Base-by-base conservation (phyloP, 345 rosid genomes). In the Laguncularia racemosa region DNA sequence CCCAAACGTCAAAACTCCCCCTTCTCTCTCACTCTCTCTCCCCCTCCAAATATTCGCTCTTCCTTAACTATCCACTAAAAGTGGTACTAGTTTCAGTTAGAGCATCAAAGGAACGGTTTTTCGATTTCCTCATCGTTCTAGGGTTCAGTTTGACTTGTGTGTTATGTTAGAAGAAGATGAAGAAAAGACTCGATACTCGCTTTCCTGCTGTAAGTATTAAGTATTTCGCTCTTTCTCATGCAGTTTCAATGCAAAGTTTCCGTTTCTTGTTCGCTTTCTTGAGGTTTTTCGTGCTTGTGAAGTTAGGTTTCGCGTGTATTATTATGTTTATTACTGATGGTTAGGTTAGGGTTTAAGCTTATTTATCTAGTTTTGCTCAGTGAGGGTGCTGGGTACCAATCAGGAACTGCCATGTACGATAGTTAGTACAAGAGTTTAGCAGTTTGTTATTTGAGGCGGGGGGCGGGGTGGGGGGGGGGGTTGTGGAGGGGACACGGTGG, bases 101-200 rank as follows among this genome's bases (percentile, higher is more conserved):
- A 8, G 40, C 40, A 33, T 8, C 7, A 33, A 33, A 33, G 40
- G 40, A 33, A 33, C 40, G 40, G 6, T 33, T 33, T 33, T 33
- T 33, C 40, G 40, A 8, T 20, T 44, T 17, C 64, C 10, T 26
- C 2, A 2, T 14, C 47, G 12, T 18, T 44, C 50, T 23, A 44
- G 53, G 70, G 54, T 62, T 53, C 48, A 17, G 21, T 19, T 20
- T 47, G 20, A 21, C 20, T 13, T 18, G 44, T 13, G 2, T 51
- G 48, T 3, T 51, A 18, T 20, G n/a, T 18, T 10, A 46, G 3
- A 38, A 14, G 45, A 40, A 15, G 71, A 76, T 72, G 81, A 76
- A 53, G 67, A 76, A 72, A 72, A 76, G 69, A 61, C 81, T 76
- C 53, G 81, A 76, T 58, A 76, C 77, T 51, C 81, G 77, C 44